Conservation (phyloP, 768 basidiomycete species). For the Psilocybe cyanescens region DNA sequence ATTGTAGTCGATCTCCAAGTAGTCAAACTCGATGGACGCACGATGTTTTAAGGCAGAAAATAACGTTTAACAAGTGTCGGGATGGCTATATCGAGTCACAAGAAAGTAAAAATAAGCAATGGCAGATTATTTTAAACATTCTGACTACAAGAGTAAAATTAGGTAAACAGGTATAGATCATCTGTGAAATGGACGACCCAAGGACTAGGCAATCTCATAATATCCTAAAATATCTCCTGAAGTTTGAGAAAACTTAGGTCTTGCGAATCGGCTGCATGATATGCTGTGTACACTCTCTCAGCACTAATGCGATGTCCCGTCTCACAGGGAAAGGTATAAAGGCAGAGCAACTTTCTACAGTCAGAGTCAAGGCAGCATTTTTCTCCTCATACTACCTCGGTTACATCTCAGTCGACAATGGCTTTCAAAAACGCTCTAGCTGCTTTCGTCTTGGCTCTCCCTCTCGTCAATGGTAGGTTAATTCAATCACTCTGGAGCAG, state of each 20-base stretch:
- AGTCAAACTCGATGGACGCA: too few relatives aligned
- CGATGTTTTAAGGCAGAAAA: too few relatives aligned
- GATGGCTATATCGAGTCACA: too few relatives aligned
- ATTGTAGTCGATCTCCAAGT: too few relatives aligned
- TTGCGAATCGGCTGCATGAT: background rate
- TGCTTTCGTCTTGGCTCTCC: slow-evolving; percentile 6
- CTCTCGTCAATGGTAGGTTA: background rate
- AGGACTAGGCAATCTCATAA: background rate
- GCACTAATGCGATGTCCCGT: background rate
- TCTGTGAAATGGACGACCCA: background rate
- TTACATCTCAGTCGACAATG: slow-evolving; percentile 2
- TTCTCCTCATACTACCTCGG: background rate
- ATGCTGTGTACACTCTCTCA: background rate
- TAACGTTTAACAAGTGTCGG: too few relatives aligned
- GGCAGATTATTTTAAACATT: too few relatives aligned
- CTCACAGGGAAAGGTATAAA: slow-evolving; percentile 13
- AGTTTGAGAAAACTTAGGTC: background rate
- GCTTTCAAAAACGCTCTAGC: slow-evolving; percentile 11
- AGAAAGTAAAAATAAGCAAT: too few relatives aligned
- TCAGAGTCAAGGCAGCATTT: slow-evolving; percentile 8
- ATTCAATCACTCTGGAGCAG: background rate
- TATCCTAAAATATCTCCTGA: background rate
- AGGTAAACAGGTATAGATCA: background rate
- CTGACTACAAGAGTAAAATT: too few relatives aligned
- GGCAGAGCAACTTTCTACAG: background rate